Evolutionary conservation across 768 basidiomycete species (phyloP), one percentile per base, ranked within the genome.

Genomic region (Kwoniella dejecticola): DNA sequence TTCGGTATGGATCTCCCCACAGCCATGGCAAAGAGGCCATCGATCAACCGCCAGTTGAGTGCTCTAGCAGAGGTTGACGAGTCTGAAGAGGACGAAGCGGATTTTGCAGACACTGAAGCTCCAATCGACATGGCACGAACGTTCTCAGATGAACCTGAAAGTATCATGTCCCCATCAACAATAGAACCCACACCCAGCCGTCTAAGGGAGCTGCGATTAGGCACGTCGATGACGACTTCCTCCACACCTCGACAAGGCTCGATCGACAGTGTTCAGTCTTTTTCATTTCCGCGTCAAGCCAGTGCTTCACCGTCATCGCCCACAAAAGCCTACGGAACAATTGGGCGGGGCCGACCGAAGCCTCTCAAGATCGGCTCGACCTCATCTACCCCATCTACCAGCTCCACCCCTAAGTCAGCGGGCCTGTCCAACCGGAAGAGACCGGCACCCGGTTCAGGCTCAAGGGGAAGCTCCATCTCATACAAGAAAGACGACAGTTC

Each of bases 61-160:
- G 69, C 69, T 21, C 36, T 75, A 40, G 67, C 74, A 6, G 74
- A 72, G 38, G 71, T 66, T n/a, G 74, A 75, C 24, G 74, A 75
- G 36, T 61, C 57, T 15, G 74, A 70, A 38, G 74, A 72, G n/a
- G 73, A 67, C 3, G 61, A 60, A 30, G 38, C 15, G 15, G 36
- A 49, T 26, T 33, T 55, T 42, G 41, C n/a, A 21, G 42, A 60
- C 15, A 49, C 48, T 21, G 52, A 53, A 24, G 58, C 26, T 26
- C 12, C 61, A n/a, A 38, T 47, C 4, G 56, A 30, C 8, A 26
- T 21, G 44, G 40, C 38, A 11, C 40, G 56, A 29, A 57, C 56
- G 4, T 26, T 47, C 13, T 47, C 56, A 3, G 46, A 48, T 42
- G 45, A 57, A 26, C 60, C 41, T 13, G 59, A 47, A 27, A 38